These are phyloP conservation scores for Psilocybe tampanensis DNA, from an alignment of 768 basidiomycete species.

Conservation along the genomic window DNA sequence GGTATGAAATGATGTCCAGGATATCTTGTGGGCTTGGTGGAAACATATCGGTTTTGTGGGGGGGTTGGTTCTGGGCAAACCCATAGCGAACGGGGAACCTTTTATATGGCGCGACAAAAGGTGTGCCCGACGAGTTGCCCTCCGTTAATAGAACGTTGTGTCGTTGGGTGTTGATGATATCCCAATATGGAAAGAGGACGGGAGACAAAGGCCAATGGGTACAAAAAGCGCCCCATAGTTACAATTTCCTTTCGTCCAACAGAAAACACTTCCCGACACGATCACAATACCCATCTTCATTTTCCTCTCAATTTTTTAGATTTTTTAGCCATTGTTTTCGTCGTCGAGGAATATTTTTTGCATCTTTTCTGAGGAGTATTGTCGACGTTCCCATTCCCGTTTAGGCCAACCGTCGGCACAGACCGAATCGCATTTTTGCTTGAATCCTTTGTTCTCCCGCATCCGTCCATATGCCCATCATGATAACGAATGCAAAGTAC, in stretches of 20 bases:
- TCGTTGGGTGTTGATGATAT: neutral
- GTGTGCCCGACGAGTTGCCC: neutral
- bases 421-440: neutral
- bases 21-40: too few species aligned
- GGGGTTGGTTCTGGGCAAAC: neutral
- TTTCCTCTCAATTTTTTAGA: neutral
- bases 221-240: slow-evolving; percentile 11
- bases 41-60: neutral
- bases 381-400: neutral
- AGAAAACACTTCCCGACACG: neutral
- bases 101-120: neutral
- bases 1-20: too few species aligned
- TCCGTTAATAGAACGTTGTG: neutral
- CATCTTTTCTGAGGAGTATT: neutral
- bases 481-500: too few species aligned
- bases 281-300: neutral
- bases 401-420: neutral
- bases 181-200: neutral
- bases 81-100: neutral
- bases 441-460: too few species aligned
- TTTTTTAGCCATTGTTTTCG: neutral
- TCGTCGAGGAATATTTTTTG: slow-evolving; percentile 1
- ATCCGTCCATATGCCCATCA: too few species aligned
- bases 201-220: slow-evolving; percentile 6
- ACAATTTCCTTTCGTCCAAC: neutral